phyloP scores from a whole-genome alignment of 805 yeast species.

The Myxozyma kluyveri region DNA sequence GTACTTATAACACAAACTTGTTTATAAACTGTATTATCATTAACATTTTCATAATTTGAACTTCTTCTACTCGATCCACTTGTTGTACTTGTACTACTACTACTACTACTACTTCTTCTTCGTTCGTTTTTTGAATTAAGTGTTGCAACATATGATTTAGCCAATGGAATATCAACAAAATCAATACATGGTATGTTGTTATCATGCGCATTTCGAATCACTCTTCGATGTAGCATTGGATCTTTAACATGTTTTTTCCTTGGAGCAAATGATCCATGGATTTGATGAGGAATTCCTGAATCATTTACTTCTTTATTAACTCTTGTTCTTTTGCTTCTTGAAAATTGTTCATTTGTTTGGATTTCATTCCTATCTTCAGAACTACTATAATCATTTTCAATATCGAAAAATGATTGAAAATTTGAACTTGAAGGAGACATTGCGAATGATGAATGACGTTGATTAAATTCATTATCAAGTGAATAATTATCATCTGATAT shows the following conservation, averaged over 20 bases:
- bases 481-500: no score
- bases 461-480: no score
- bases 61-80: not conserved
- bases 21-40: not conserved
- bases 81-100: not conserved
- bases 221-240: slow-evolving; percentile 3
- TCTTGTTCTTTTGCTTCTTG: not conserved
- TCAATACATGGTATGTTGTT: slow-evolving; percentile 22
- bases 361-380: no score
- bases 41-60: not conserved
- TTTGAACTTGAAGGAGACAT: not conserved
- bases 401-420: not conserved
- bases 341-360: not conserved
- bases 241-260: slow-evolving; percentile 4
- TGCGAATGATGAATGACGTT: not conserved
- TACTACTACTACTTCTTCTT: not conserved
- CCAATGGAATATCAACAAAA: slow-evolving; percentile 14
- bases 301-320: not conserved
- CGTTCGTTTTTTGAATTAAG: not conserved
- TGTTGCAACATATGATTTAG: no score
- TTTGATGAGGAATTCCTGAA: not conserved
- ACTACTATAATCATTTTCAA: not conserved
- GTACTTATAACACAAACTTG: slow-evolving; percentile 20
- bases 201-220: slow-evolving; percentile 20
- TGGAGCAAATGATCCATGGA: not conserved